Base-by-base conservation (phyloP, 768 basidiomycete genomes). In the Tricholoma bakamatsutake region DNA sequence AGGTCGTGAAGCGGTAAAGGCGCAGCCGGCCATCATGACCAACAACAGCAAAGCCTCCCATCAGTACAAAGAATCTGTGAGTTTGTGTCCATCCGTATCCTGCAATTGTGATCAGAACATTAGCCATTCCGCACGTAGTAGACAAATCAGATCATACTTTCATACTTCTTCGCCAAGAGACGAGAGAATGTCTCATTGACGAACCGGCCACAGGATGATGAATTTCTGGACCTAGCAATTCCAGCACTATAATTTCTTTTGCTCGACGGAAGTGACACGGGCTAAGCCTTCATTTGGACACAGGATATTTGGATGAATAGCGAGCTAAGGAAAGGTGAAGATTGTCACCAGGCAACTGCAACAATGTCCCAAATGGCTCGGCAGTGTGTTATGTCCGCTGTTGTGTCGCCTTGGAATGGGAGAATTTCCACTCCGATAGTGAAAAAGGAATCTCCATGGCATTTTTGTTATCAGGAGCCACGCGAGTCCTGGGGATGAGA, bases 241-340 rank as follows among this genome's bases (percentile, higher is more conserved):
- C 27, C 5, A 39, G 8, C 15, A 42, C 33, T 27, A 30, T 30
- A 5, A 52, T 9, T 13, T n/a, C n/a, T n/a, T 21, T 5, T 10
- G 12, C 27, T 4, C 51, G 39, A 17, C 27, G 21, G 10, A 30
- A 8, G 9, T n/a, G n/a, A 89, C 87, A 94, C 93, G 2, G 12
- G 31, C 9, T 30, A 18, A 31, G 13, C 34, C 46, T 35, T 39
- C 45, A 4, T 17, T 11, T 1, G 55, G 13, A 6, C 34, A 42
- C 0, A 62, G 69, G 17, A 69, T 57, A 35, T 70, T 66, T 0
- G 66, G 67, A 45, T 69, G 66, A 9, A 66, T 53, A 12, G 67
- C 56, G 9, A 59, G 52, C 63, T 64, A 69, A 5, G 58, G 63
- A 37, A 65, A 68, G 0, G 64, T 50, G 13, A 67, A 62, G 2